These are phyloP conservation scores for Ophiocordyceps camponoti-leonardi DNA, from an alignment of 2,329 filamentous ascomycete genomes.

Conservation along the genomic window DNA sequence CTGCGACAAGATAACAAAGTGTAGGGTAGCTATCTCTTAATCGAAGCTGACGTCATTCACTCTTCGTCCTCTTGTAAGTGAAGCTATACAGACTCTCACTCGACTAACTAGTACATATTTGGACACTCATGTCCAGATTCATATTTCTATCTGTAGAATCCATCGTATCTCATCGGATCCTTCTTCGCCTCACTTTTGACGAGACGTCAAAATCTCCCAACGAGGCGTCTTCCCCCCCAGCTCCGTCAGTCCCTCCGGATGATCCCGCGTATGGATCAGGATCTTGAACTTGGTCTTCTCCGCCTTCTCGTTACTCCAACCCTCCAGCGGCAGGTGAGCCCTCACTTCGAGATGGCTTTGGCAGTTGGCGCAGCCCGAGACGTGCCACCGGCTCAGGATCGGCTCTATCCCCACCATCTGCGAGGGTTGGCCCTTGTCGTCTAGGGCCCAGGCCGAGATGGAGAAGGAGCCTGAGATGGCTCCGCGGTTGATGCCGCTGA, in stretches of 20 bases:
- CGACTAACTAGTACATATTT: too few relatives aligned
- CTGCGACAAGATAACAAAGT: too few relatives aligned
- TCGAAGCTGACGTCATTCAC: too few relatives aligned
- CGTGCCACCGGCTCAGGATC: conserved; percentile 9
- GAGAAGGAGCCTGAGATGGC: conserved; percentile 9
- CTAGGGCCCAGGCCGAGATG: conserved; percentile 4
- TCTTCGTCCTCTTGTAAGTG: too few relatives aligned
- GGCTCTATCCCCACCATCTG: conserved; percentile 4
- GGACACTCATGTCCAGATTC: too few relatives aligned
- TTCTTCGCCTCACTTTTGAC: not conserved
- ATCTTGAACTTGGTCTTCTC: not conserved
- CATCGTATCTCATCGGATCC: not conserved
- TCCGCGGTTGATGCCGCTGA: conserved; percentile 7
- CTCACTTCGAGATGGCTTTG: conserved; percentile 6
- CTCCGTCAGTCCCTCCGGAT: not conserved
- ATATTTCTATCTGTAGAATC: not conserved
- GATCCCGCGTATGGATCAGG: not conserved
- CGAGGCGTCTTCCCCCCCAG: not conserved
- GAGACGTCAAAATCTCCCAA: conserved; percentile 5
- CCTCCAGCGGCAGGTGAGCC: conserved; percentile 3
- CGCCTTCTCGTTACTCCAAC: not conserved
- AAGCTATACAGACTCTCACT: too few relatives aligned
- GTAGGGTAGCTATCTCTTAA: too few relatives aligned
- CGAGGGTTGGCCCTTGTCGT: not conserved
- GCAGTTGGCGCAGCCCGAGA: conserved; percentile 9